A percentile compares a stretch with the other conserved stretches of the same genome.
Conservation (phyloP, 257 asterid species). For the Mitragyna speciosa region DNA sequence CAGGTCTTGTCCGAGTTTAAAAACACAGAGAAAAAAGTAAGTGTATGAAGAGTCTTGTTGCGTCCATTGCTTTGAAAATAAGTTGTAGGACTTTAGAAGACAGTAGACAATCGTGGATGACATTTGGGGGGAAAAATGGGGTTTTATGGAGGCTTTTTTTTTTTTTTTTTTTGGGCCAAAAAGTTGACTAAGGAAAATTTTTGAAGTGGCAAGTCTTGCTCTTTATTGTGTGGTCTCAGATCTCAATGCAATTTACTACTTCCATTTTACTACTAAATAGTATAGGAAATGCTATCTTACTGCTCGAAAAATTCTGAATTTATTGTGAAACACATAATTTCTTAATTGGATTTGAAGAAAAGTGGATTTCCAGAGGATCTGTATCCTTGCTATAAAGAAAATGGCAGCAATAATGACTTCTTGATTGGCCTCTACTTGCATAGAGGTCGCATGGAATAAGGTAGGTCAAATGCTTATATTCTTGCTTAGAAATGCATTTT, state of each 20-base stretch:
- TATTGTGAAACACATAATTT: not conserved
- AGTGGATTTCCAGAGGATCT: conserved; percentile 11
- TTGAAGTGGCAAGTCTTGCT: conserved; percentile 2
- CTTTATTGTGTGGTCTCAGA: not conserved
- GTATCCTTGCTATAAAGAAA: conserved; percentile 1
- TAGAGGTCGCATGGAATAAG: not conserved
- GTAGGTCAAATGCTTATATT: not conserved
- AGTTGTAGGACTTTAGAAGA: not conserved
- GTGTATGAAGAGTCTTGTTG: not conserved
- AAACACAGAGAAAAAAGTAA: too few species aligned
- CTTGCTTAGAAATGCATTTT: not conserved
- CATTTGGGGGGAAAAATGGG: not conserved
- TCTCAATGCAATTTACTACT: not conserved
- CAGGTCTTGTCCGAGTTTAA: too few species aligned
- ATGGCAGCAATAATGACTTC: not conserved
- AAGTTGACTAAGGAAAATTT: not conserved
- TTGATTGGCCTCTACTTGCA: not conserved
- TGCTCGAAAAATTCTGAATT: not conserved
- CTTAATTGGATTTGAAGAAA: conserved; percentile 8
- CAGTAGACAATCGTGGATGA: not conserved
- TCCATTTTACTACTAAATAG: not conserved
- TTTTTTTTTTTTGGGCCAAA: too few species aligned
- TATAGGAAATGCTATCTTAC: not conserved
- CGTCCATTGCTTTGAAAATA: not conserved
- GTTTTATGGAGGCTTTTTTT: not conserved